Percentiles rank a stretch among this genome's conserved stretches.
phyloP scores from a whole-genome alignment of 177 flowering plant genomes.

The Vitis hybrid region DNA sequence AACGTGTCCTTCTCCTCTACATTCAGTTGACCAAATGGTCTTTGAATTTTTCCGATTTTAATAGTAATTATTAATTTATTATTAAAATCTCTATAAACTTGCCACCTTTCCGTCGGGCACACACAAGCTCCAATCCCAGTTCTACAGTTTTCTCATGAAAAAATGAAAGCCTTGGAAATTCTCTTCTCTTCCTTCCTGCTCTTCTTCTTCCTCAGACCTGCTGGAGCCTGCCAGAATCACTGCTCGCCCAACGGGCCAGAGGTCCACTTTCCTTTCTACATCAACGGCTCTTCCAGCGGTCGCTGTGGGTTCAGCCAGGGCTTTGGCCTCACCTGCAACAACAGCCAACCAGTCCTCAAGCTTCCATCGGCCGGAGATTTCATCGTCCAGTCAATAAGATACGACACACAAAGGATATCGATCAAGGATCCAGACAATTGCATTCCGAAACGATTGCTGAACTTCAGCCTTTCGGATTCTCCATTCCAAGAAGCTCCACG shows the following conservation, averaged over 20 bases:
- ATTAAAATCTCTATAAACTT: no score
- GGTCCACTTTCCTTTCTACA: background rate
- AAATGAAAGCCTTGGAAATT: no score
- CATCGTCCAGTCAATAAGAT: slow-evolving; percentile 10
- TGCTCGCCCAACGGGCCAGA: background rate
- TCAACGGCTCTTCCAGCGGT: slow-evolving; percentile 15
- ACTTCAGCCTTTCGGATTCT: slow-evolving; percentile 11
- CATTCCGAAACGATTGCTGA: slow-evolving; percentile 11
- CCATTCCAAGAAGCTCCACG: slow-evolving; percentile 7
- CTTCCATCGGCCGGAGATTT: slow-evolving; percentile 14
- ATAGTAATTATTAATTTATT: no score
- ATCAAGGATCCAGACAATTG: slow-evolving; percentile 24
- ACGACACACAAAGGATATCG: background rate
- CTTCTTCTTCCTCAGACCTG: no score
- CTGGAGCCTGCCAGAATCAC: no score
- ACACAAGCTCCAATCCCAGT: no score
- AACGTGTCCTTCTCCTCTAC: no score
- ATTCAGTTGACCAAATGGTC: no score
- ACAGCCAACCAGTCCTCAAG: slow-evolving; percentile 7
- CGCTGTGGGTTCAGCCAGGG: slow-evolving; percentile 33
- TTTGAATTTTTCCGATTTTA: no score
- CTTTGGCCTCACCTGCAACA: slow-evolving; percentile 28
- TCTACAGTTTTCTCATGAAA: no score
- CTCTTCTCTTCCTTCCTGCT: no score
- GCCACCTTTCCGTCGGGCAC: no score